Conservation (phyloP, 192 early-diverging fungal species). For the Rhizophagus prolifer region DNA sequence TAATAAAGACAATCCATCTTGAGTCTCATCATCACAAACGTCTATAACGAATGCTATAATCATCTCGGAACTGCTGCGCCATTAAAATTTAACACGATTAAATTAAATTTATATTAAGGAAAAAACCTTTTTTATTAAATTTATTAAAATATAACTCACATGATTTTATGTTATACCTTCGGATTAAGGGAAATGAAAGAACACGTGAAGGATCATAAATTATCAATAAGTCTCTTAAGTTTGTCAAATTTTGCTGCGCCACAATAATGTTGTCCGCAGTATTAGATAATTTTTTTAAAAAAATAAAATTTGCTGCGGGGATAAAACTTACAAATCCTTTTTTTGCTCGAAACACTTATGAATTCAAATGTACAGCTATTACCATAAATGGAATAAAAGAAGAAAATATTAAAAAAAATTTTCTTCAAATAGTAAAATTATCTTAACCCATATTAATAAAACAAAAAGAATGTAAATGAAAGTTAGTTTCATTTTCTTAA, state of each 20-base stretch:
- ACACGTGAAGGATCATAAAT: neutral
- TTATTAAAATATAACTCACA: neutral
- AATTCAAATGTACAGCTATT: neutral
- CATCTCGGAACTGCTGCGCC: neutral
- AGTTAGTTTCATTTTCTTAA: neutral
- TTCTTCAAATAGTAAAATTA: neutral
- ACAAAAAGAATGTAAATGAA: neutral
- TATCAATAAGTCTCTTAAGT: no score
- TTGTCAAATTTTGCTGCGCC: neutral
- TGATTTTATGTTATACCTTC: neutral
- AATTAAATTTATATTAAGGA: neutral
- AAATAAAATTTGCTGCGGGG: neutral
- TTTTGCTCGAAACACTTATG: neutral
- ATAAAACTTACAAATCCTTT: neutral
- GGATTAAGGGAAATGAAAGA: neutral
- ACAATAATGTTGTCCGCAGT: neutral
- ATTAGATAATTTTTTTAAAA: neutral
- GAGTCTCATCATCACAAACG: neutral
- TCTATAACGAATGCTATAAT: constrained; percentile 14
- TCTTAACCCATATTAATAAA: neutral
- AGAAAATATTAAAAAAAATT: neutral
- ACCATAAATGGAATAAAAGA: neutral
- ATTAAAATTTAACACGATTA: neutral
- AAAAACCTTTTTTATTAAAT: neutral
- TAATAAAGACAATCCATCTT: neutral